Percentiles rank a stretch among this genome's conserved stretches.
These are phyloP conservation scores for Funneliformis mosseae DNA, from an alignment of 192 early-diverging fungal genomes.

Conservation along the genomic window DNA sequence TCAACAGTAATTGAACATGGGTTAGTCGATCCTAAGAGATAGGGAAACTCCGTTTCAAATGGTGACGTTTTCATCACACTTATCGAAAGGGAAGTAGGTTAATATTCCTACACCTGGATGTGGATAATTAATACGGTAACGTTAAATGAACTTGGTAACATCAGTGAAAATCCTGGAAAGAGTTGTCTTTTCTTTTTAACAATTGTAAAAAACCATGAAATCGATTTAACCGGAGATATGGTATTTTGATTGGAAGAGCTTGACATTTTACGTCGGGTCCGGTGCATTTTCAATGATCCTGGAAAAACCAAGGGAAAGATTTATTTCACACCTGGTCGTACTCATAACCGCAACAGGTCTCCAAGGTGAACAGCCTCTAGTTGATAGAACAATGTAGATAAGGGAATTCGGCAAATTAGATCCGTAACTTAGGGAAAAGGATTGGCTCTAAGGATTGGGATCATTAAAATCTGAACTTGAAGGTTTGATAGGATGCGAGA, in stretches of 20 bases:
- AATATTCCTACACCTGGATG: constrained; percentile 76
- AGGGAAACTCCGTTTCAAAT: constrained; percentile 58
- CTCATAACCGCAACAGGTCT: constrained; percentile 79
- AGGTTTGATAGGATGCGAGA: constrained; percentile 18
- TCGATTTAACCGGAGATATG: constrained; percentile 64
- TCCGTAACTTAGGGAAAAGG: constrained; percentile 84
- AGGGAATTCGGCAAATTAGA: constrained; percentile 85
- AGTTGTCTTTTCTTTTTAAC: constrained; percentile 80
- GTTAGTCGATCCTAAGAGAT: constrained; percentile 81
- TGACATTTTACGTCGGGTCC: constrained; percentile 53
- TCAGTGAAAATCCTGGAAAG: constrained; percentile 64
- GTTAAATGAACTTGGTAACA: constrained; percentile 72
- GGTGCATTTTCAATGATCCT: constrained; percentile 65
- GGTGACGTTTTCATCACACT: constrained; percentile 42
- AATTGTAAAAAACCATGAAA: constrained; percentile 57
- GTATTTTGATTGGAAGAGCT: constrained; percentile 56
- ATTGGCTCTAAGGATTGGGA: constrained; percentile 83
- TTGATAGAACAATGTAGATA: constrained; percentile 86
- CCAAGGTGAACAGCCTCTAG: constrained; percentile 83
- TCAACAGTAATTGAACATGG: constrained; percentile 72
- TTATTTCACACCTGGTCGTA: constrained; percentile 35
- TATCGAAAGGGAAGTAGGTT: constrained; percentile 82
- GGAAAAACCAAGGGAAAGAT: constrained; percentile 76
- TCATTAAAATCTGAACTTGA: constrained; percentile 38
- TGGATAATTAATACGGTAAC: constrained; percentile 64